Base-by-base conservation (phyloP, 2,329 filamentous ascomycete species). In the Exophiala sp. region DNA sequence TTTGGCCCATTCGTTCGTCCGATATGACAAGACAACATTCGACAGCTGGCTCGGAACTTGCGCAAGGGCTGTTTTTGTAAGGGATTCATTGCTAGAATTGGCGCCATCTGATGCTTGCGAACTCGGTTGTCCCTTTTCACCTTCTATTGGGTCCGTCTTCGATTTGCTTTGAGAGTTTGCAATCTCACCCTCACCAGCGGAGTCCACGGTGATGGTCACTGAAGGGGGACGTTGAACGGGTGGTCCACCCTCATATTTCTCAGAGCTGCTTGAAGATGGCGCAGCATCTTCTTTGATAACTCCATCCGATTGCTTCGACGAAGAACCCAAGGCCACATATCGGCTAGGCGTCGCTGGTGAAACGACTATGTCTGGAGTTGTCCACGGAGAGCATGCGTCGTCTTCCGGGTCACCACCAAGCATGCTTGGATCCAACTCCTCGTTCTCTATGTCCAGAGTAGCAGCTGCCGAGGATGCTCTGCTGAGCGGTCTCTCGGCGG, bases 1-100 rank as follows among this genome's bases (percentile, higher is more conserved):
- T 66, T 95, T 96, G 0, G 89, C 88, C 91, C 91, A 97, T 69
- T 97, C 91, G 58, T 95, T 95, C 1, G 89, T 96, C 50, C 91
- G 81, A 64, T 93, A 95, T 0, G 85, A 86, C 65, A 88, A 73
- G 1, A 89, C 85, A 7, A 95, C 79, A 53, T 80, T 83, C 1
- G 89, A 93, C 27, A 89, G 68, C 10, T 81, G 80, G n/a, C 75
- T 71, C 0, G 87, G 86, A 8, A 95, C 75, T 9, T 75, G 75
- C 2, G 81, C 80, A 24, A 72, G 64, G 2, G 66, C 66, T 30
- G 62, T 63, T 9, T 59, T 55, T 35, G 69, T 65, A 40, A 72
- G 49, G 40, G 50, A 60, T 21, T 61, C 56, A 7, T 56, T 59
- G 24, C 60, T 60, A 23, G 59, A 56, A 14, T 30, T 37, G n/a